These are phyloP conservation scores for Taphrina deformans DNA, from an alignment of 1,139 yeast genomes.

Conservation along the genomic window DNA sequence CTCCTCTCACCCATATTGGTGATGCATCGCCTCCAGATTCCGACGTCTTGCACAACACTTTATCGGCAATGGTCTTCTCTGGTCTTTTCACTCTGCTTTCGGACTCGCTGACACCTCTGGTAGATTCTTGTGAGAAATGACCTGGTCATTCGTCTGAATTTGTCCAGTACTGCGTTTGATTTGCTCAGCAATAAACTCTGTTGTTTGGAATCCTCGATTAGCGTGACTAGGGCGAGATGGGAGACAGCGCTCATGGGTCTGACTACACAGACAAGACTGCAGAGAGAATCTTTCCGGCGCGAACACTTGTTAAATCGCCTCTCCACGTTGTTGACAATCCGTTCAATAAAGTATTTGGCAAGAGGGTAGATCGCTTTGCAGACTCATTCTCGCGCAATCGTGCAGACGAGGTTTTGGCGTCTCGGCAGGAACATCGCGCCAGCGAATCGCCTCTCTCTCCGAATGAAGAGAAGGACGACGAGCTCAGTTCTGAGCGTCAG, in stretches of 20 bases:
- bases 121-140: no score
- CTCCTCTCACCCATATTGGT: not conserved
- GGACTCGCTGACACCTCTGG: no score
- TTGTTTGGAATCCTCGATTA: not conserved
- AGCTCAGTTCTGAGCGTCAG: not conserved
- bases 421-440: not conserved
- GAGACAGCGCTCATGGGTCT: slow-evolving; percentile 13
- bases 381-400: not conserved
- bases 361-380: not conserved
- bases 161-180: not conserved
- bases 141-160: not conserved
- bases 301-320: slow-evolving; percentile 19
- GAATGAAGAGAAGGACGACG: not conserved
- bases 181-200: not conserved
- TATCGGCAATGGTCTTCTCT: no score
- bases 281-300: slow-evolving; percentile 30
- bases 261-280: slow-evolving; percentile 5
- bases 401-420: not conserved
- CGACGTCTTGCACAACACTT: not conserved
- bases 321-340: not conserved
- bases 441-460: not conserved
- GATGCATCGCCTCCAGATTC: not conserved
- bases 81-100: no score
- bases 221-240: not conserved
- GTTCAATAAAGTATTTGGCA: slow-evolving; percentile 11